phyloP scores from a whole-genome alignment of 306 rosid genomes.

The Cercis canadensis region DNA sequence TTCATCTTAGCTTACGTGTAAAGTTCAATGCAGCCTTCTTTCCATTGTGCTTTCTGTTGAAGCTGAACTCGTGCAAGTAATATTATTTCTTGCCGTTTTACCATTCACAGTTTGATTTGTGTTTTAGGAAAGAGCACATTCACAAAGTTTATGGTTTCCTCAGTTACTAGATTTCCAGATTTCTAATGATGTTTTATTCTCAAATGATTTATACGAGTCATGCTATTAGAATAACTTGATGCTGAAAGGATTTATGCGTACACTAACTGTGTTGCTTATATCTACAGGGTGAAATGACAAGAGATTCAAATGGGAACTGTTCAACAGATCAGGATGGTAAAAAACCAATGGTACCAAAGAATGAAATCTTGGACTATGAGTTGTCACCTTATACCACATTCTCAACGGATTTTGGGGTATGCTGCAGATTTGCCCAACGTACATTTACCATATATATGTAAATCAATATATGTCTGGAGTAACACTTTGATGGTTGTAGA shows the following conservation, averaged over 20 bases:
- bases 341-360: constrained; percentile 56
- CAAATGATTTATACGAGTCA: neutral
- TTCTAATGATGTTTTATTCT: neutral
- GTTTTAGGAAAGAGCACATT: neutral
- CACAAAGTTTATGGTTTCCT: constrained; percentile 6
- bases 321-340: constrained; percentile 45
- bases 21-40: too few species aligned
- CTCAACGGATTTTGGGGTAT: constrained; percentile 63
- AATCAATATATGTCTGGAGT: too few species aligned
- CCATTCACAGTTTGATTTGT: neutral
- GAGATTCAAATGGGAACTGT: constrained; percentile 40
- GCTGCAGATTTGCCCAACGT: constrained; percentile 2
- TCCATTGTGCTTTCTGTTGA: neutral
- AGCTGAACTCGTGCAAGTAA: neutral
- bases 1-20: too few species aligned
- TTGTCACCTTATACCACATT: constrained; percentile 48
- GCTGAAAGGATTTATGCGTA: constrained; percentile 21
- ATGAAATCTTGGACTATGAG: constrained; percentile 67
- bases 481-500: too few species aligned
- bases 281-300: constrained; percentile 49
- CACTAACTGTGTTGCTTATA: constrained; percentile 14
- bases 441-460: too few species aligned
- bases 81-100: neutral
- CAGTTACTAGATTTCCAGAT: neutral
- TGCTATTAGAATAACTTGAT: neutral